Evolutionary conservation across 352 stramenopile genomes (phyloP), one percentile per base, ranked within the genome.

Genomic region (Pythium insidiosum): DNA sequence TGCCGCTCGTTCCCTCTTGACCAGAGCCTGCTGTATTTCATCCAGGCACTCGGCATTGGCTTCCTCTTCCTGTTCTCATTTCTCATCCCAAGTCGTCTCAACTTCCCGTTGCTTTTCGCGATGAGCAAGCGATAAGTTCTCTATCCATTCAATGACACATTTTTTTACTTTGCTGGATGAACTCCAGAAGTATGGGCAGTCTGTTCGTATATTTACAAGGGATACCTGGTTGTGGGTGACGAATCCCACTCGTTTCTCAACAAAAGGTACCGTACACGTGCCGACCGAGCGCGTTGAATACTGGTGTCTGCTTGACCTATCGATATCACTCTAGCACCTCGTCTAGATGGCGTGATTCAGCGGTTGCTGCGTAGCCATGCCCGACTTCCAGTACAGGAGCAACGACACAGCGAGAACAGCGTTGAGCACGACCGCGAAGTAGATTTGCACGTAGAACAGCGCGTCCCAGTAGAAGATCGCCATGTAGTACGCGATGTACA

Each of bases 11-110:
- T 90, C 40, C 78, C 78, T 42, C 79, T 88, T 26, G 75, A 90
- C 52, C 73, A 84, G 53, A 90, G 73, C 51, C 52, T 88, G 35
- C 53, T 90, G 5, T 90, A 85, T 58, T 87, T 88, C 25, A 60
- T 88, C 10, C 68, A 84, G 52, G 65, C 68, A 16, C 55, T 86
- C 21, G 75, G 73, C 0, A 55, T 90, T 23, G 53, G 69, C 12
- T 85, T 86, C 44, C 51, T 90, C 25, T 67, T 90, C 4, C 56
- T 88, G 26, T 86, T 90, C 46, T 85, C 78, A 7, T 77, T 84
- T 25, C 56, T 79, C 21, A 87, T 90, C 41, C 78, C 78, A 3
- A 86, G 68, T 28, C 69, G 78, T 30, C 68, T 90, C 64, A 90
- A 90, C 38, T 90, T 90, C 33, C 78, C 78, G 3, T 63, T 85